Evolutionary conservation across 1,284 basidiomycete species (phyloP).

Genomic region (Fomitopsis schrenkii): DNA sequence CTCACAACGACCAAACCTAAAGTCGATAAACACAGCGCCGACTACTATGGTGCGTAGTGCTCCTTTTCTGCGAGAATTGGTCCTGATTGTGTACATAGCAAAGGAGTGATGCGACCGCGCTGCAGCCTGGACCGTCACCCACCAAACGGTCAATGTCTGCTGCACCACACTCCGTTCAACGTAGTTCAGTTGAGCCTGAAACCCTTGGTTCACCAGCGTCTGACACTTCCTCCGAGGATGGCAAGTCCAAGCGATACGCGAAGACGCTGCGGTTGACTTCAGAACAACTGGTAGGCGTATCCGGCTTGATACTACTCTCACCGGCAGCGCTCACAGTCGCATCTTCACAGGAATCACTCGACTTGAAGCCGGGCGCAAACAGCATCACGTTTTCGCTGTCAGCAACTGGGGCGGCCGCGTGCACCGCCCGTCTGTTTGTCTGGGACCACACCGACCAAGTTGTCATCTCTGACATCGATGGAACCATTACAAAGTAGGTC

Average conservation of each 20-base stretch:
- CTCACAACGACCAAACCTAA: slow-evolving; percentile 20
- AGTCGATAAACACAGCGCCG: slow-evolving; percentile 20
- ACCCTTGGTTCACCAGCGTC: not conserved
- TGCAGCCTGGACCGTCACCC: not conserved
- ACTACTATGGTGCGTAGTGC: slow-evolving; percentile 12
- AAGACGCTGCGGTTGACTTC: slow-evolving; percentile 90
- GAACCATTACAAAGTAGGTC: slow-evolving; percentile 94
- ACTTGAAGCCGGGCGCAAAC: slow-evolving; percentile 88
- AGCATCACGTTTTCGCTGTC: slow-evolving; percentile 93
- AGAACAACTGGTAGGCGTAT: slow-evolving; percentile 65
- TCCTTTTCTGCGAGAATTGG: not conserved
- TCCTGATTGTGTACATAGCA: not conserved
- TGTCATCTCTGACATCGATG: slow-evolving; percentile 98
- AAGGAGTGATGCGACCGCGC: not conserved
- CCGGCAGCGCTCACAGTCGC: not conserved
- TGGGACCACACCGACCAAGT: slow-evolving; percentile 92
- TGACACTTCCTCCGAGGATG: slow-evolving; percentile 11
- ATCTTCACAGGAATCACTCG: slow-evolving; percentile 70
- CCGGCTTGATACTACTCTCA: not conserved
- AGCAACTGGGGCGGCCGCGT: slow-evolving; percentile 83
- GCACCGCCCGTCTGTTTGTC: slow-evolving; percentile 91
- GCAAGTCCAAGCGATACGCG: slow-evolving; percentile 60
- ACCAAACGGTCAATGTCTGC: slow-evolving; percentile 14
- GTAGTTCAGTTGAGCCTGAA: not conserved
- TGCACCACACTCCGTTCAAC: slow-evolving; percentile 10